A percentile compares a stretch with the other conserved stretches of the same genome.
Evolutionary conservation across 176 grass and related monocot genomes (phyloP).

Genomic region (Thalia dealbata): DNA sequence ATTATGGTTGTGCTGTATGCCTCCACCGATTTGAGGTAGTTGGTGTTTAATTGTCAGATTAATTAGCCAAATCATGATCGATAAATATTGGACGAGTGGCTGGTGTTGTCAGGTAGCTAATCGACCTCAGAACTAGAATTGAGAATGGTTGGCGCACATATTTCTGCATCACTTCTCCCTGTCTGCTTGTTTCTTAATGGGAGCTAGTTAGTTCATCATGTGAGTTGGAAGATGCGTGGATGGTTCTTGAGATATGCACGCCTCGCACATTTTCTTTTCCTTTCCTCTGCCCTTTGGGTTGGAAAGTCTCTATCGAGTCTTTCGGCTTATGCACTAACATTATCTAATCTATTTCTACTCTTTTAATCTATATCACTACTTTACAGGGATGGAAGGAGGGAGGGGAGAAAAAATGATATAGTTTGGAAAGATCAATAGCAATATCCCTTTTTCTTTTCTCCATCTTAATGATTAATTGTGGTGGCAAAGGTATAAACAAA

Average conservation of each 20-base stretch:
- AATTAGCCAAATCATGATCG: neutral
- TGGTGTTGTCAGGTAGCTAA: no score
- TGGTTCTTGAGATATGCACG: constrained; percentile 30
- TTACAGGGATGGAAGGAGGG: no score
- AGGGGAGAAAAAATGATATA: no score
- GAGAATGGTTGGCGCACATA: neutral
- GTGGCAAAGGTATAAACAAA: no score
- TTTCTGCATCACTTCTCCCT: neutral
- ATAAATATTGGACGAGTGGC: no score
- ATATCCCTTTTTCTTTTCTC: no score
- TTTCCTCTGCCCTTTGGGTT: constrained; percentile 31
- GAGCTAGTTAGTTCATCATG: constrained; percentile 13
- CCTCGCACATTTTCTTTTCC: constrained; percentile 16
- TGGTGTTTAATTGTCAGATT: neutral
- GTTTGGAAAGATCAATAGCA: no score
- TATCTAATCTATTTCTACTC: no score
- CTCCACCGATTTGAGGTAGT: neutral
- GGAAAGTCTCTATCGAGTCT: constrained; percentile 58
- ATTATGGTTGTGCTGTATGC: neutral
- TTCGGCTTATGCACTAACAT: no score
- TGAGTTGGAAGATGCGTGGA: constrained; percentile 23
- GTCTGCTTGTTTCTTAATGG: neutral
- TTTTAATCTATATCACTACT: constrained; percentile 29
- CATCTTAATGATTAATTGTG: no score
- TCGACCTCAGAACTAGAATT: no score